A percentile compares a stretch with the other conserved stretches of the same genome.
phyloP scores from a whole-genome alignment of 768 basidiomycete species.

The Lyophyllum semitale region DNA sequence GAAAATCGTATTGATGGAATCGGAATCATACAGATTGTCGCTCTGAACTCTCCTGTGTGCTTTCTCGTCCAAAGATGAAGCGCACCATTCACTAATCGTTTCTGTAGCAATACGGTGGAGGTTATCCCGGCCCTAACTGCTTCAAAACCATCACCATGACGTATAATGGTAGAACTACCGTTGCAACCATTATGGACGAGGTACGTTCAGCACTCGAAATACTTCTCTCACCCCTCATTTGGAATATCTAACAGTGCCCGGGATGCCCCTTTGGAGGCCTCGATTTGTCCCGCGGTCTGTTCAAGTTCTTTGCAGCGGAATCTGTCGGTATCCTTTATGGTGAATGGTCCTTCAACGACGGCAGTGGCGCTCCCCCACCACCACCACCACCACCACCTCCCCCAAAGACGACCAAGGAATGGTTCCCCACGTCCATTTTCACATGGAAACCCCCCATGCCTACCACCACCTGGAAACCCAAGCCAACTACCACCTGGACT shows the following conservation, averaged over 20 bases:
- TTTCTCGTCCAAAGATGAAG: slow-evolving; percentile 15
- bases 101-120: slow-evolving; percentile 51
- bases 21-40: slow-evolving; percentile 27
- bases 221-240: background rate
- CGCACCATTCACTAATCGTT: background rate
- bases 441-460: slow-evolving; percentile 14
- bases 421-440: slow-evolving; percentile 14
- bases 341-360: slow-evolving; percentile 44
- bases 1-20: background rate
- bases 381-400: slow-evolving; percentile 16
- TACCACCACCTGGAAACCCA: slow-evolving; percentile 13
- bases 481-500: slow-evolving; percentile 21
- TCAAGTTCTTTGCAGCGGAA: slow-evolving; percentile 48
- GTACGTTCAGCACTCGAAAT: slow-evolving; percentile 28
- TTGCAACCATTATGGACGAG: slow-evolving; percentile 64
- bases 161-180: slow-evolving; percentile 58
- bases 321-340: slow-evolving; percentile 50
- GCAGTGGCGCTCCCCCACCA: slow-evolving; percentile 20
- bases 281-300: slow-evolving; percentile 61
- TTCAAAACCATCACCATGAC: slow-evolving; percentile 61
- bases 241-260: slow-evolving; percentile 46
- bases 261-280: slow-evolving; percentile 64
- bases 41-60: slow-evolving; percentile 34
- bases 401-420: slow-evolving; percentile 6
- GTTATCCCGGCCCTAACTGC: slow-evolving; percentile 70